Conservation (phyloP, 2,329 filamentous ascomycete genomes). For the Thielaviopsis populi region DNA sequence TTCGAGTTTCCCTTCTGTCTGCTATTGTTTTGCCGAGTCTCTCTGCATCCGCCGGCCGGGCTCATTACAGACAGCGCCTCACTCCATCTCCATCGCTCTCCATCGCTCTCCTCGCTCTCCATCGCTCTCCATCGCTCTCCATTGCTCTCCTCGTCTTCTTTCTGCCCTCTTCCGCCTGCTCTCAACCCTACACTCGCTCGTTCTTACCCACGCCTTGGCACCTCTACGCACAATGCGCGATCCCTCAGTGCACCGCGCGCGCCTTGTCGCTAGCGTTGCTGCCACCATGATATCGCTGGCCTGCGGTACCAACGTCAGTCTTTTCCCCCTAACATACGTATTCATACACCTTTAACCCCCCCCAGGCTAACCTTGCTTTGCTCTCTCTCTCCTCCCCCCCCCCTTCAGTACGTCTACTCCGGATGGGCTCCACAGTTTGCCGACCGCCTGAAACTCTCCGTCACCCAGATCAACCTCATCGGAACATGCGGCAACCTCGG, state of each 20-base stretch:
- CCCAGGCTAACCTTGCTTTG: conserved; percentile 10
- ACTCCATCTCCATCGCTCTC: neutral
- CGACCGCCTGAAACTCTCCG: conserved; percentile 66
- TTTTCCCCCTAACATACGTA: neutral
- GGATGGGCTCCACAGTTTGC: conserved; percentile 96
- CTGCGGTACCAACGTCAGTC: conserved; percentile 77
- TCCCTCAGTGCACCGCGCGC: conserved; percentile 42
- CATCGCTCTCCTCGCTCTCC: neutral
- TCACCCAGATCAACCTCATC: conserved; percentile 88
- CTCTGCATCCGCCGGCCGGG: neutral
- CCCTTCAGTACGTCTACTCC: conserved; percentile 78
- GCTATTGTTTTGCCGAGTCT: neutral
- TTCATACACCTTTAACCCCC: neutral
- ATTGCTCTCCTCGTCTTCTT: neutral
- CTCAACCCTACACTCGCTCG: too few species aligned
- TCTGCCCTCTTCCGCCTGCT: conserved; percentile 17
- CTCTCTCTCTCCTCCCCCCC: too few species aligned
- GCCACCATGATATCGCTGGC: conserved; percentile 74
- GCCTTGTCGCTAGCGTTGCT: conserved; percentile 69
- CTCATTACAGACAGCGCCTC: neutral
- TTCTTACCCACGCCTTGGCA: conserved; percentile 2
- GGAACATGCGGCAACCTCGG: conserved; percentile 75
- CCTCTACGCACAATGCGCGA: conserved; percentile 27
- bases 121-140: neutral
- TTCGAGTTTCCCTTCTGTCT: neutral